Percentiles rank a stretch among this genome's conserved stretches.
Evolutionary conservation across 2,329 filamentous ascomycete genomes (phyloP).

Genomic region (Trichoderma sp.): DNA sequence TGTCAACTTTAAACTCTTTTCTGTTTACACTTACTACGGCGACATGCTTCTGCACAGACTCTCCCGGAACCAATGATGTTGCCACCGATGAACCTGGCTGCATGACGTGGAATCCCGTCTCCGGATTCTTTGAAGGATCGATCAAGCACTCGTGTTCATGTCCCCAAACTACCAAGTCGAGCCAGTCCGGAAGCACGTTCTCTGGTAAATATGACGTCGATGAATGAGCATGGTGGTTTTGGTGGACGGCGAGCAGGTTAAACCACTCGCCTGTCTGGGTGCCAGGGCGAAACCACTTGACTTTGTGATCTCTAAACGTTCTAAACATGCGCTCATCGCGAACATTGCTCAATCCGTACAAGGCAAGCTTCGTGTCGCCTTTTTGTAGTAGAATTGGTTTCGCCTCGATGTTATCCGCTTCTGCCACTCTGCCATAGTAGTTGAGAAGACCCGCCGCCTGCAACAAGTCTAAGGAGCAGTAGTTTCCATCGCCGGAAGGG

Average conservation of each 20-base stretch:
- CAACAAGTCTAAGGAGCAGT: conserved; percentile 84
- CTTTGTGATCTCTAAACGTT: conserved; percentile 87
- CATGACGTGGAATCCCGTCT: conserved; percentile 92
- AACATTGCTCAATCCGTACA: conserved; percentile 95
- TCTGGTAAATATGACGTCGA: conserved; percentile 93
- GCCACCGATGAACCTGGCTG: conserved; percentile 95
- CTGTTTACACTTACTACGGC: conserved; percentile 81
- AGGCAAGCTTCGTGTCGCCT: conserved; percentile 82
- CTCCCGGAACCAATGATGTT: conserved; percentile 84
- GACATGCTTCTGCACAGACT: conserved; percentile 88
- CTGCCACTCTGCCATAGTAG: conserved; percentile 88
- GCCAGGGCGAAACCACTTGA: conserved; percentile 86
- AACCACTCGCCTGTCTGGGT: conserved; percentile 87
- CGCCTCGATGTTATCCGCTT: conserved; percentile 88
- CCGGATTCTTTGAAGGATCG: conserved; percentile 75
- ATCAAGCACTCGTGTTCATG: conserved; percentile 97
- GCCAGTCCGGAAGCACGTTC: conserved; percentile 83
- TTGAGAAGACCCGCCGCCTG: conserved; percentile 91
- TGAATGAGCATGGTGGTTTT: conserved; percentile 91
- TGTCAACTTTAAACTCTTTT: conserved; percentile 73
- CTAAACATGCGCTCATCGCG: conserved; percentile 92
- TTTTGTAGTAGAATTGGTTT: conserved; percentile 94
- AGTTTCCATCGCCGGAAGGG: conserved; percentile 91
- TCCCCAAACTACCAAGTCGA: conserved; percentile 92
- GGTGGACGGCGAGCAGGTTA: conserved; percentile 90